phyloP scores from a whole-genome alignment of 495 filamentous ascomycete genomes.

The Penicillium fimorum region DNA sequence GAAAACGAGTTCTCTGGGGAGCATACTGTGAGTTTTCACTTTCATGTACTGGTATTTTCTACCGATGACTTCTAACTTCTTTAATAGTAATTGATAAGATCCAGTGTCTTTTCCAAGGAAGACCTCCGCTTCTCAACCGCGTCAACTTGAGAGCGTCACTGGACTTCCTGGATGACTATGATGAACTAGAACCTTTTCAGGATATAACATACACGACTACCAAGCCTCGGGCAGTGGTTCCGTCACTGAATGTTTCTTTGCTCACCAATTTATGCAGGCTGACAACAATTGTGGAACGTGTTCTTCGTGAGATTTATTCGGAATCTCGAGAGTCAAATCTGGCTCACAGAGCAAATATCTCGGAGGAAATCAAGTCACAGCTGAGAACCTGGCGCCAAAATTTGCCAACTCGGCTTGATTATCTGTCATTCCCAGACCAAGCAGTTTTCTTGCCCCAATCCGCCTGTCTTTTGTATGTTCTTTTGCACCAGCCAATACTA shows the following conservation, averaged over 20 bases:
- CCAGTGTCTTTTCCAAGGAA: slow-evolving; percentile 36
- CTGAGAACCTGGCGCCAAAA: slow-evolving; percentile 25
- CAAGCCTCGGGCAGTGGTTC: slow-evolving; percentile 11
- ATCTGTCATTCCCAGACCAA: slow-evolving; percentile 18
- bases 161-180: slow-evolving; percentile 33
- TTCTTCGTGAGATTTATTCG: slow-evolving; percentile 31
- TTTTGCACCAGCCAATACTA: not conserved
- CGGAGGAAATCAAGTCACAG: slow-evolving; percentile 24
- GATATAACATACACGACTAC: slow-evolving; percentile 22
- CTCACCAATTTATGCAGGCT: slow-evolving; percentile 34
- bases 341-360: slow-evolving; percentile 18
- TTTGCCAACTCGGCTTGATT: slow-evolving; percentile 28
- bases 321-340: slow-evolving; percentile 24
- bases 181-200: slow-evolving; percentile 35
- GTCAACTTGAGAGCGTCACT: slow-evolving; percentile 30
- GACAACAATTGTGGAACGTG: slow-evolving; percentile 31
- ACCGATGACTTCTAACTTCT: not conserved
- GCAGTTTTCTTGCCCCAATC: slow-evolving; percentile 22
- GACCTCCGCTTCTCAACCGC: slow-evolving; percentile 31
- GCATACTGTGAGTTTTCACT: slow-evolving; percentile 34
- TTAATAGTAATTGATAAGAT: slow-evolving; percentile 32
- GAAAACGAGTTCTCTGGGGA: slow-evolving; percentile 41
- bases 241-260: slow-evolving; percentile 30
- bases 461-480: slow-evolving; percentile 27
- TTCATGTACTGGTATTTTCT: not conserved